Percentiles rank a stretch among this genome's conserved stretches.
phyloP scores from a whole-genome alignment of 768 basidiomycete species.

The Pisolithus tinctorius region DNA sequence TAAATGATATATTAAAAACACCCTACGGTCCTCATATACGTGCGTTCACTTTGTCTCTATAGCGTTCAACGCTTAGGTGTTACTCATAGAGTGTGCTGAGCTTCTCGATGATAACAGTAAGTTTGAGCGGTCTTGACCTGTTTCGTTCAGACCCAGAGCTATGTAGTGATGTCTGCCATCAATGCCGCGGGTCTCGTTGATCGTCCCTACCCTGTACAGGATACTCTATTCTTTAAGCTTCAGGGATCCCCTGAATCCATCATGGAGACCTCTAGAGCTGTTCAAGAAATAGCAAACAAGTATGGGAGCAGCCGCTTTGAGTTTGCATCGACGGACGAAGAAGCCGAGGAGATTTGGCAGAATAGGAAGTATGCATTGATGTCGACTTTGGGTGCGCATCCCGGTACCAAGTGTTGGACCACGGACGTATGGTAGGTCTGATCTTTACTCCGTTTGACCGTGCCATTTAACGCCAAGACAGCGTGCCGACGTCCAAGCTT shows the following conservation, averaged over 20 bases:
- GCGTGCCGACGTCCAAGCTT: slow-evolving; percentile 64
- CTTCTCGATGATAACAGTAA: slow-evolving; percentile 71
- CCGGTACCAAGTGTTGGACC: slow-evolving; percentile 68
- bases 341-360: slow-evolving; percentile 76
- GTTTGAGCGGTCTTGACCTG: slow-evolving; percentile 8
- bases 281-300: slow-evolving; percentile 55
- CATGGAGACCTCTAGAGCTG: slow-evolving; percentile 47
- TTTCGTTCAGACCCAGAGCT: neutral
- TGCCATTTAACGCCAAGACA: slow-evolving; percentile 14
- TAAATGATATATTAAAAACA: slow-evolving; percentile 70
- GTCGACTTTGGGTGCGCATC: slow-evolving; percentile 57
- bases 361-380: slow-evolving; percentile 81
- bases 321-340: slow-evolving; percentile 67
- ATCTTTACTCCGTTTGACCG: neutral
- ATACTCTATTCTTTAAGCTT: slow-evolving; percentile 89
- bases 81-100: slow-evolving; percentile 71
- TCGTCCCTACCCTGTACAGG: slow-evolving; percentile 57
- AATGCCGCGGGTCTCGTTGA: slow-evolving; percentile 59
- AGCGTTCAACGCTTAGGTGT: neutral
- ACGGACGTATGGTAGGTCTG: slow-evolving; percentile 79
- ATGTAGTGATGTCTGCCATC: slow-evolving; percentile 69
- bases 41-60: slow-evolving; percentile 27
- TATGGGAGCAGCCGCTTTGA: slow-evolving; percentile 65
- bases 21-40: slow-evolving; percentile 69
- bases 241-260: slow-evolving; percentile 66